Base-by-base conservation (phyloP, 208 protist species). In the Wallacemonas sp. region DNA sequence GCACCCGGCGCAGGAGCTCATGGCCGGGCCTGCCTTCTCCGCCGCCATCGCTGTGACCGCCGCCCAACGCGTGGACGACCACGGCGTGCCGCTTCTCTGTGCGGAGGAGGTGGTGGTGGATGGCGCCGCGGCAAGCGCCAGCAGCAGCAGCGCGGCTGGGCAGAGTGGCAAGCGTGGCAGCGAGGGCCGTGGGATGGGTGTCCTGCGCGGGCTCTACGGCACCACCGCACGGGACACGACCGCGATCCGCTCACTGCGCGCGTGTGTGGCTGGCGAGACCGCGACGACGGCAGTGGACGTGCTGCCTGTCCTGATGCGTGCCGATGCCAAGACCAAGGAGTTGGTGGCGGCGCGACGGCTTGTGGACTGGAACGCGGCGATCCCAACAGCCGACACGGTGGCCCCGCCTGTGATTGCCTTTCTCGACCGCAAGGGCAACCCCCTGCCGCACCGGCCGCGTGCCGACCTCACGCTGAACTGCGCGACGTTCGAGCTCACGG, bases 331-430 rank as follows among this genome's bases (percentile, higher is more conserved):
- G 38, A 58, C 73, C 17, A 69, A 68, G 57, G 80, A 82, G 72
- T 68, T 84, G 24, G 72, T 69, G 19, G 68, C 57, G 26, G 70
- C 68, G 8, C 78, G 82, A 1, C 64, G 78, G 0, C 75, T 55
- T 23, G 78, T 88, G 17, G 82, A 83, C 73, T 88, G 78, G 82
- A 71, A 84, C 26, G 75, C 80, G 56, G 61, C 41, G 48, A 88
- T 88, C 48, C 82, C 82, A 0, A 80, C 78, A 8, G 69, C 78
- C 11, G 70, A 66, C 44, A 77, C 74, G 23, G 64, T 84, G 23
- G 78, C 78, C 14, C 76, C 78, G 33, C 82, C 82, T n/a, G 67
- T 55, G 27, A 88, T 88, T 56, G 64, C 82, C 56, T 88, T 88
- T 54, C 76, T 83, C 5, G 72, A 75, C 12, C 65, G 27, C 6